Percentiles rank a stretch among this genome's conserved stretches.
Evolutionary conservation across 1,139 yeast genomes (phyloP).

Genomic region (Taphrina confusa): DNA sequence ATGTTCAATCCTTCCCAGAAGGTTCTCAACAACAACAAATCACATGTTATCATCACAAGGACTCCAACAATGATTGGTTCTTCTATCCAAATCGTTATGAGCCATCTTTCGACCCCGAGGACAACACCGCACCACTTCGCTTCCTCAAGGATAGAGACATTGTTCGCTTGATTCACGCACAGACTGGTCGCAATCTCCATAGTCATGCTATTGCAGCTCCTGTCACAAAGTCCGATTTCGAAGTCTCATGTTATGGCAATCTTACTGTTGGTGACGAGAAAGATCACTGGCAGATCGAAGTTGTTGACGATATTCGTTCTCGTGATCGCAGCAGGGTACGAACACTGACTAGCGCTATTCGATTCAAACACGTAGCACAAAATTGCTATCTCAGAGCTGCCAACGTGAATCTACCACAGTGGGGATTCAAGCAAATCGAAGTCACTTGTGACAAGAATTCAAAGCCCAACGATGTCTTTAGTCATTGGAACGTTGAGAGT

Average conservation of each 20-base stretch:
- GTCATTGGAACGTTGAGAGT: conserved; percentile 97
- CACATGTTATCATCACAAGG: conserved; percentile 91
- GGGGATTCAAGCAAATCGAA: conserved; percentile 99
- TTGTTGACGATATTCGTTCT: conserved; percentile 70
- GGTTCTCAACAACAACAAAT: conserved; percentile 97
- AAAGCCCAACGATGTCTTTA: conserved; percentile 80
- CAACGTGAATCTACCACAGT: conserved; percentile 78
- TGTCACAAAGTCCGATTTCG: conserved; percentile 59
- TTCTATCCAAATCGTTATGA: conserved; percentile 68
- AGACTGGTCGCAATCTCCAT: conserved; percentile 88
- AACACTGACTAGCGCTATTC: conserved; percentile 82
- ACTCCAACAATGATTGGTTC: conserved; percentile 85
- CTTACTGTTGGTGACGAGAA: conserved; percentile 80
- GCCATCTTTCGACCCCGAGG: conserved; percentile 47
- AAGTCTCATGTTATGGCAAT: conserved; percentile 94
- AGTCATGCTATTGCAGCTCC: conserved; percentile 85
- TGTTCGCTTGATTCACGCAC: conserved; percentile 74
- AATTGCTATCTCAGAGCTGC: conserved; percentile 87
- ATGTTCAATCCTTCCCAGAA: conserved; percentile 86
- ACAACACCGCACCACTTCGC: conserved; percentile 47
- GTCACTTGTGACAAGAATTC: conserved; percentile 80
- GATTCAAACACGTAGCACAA: conserved; percentile 66
- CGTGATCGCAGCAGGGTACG: conserved; percentile 63
- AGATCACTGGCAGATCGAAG: conserved; percentile 92
- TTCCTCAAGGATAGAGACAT: conserved; percentile 69